Evolutionary conservation across 2,329 filamentous ascomycete genomes (phyloP).

Genomic region (Sarocladium kiliense): DNA sequence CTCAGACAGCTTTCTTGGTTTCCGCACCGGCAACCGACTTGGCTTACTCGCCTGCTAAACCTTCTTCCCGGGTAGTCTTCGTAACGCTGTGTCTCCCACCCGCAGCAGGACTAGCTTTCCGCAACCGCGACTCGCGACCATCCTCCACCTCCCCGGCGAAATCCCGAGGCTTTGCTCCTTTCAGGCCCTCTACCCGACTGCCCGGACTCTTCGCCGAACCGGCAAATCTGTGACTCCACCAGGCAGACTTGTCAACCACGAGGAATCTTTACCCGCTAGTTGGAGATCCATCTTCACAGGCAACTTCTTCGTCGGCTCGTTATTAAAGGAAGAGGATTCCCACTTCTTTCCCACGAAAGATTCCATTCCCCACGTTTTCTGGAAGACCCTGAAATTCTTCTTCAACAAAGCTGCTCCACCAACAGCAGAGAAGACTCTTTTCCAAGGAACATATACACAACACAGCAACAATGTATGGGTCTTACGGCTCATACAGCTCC

Average conservation of each 20-base stretch:
- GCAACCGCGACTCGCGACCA: no score
- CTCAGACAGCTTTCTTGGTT: no score
- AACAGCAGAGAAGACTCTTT: no score
- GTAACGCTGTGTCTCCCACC: no score
- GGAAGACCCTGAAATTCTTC: conserved; percentile 2
- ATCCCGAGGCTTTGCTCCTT: not conserved
- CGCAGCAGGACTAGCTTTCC: no score
- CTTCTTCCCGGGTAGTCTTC: no score
- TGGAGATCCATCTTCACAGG: not conserved
- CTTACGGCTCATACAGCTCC: conserved; percentile 46
- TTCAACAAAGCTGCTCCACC: not conserved
- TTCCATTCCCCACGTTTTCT: conserved; percentile 13
- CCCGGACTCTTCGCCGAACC: not conserved
- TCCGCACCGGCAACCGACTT: no score
- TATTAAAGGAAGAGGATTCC: conserved; percentile 1
- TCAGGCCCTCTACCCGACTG: not conserved
- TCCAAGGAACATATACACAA: no score
- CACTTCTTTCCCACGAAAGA: conserved; percentile 1
- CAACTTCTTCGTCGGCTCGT: not conserved
- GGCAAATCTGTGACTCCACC: not conserved
- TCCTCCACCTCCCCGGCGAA: no score
- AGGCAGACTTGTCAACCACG: not conserved
- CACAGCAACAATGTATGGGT: conserved; percentile 38
- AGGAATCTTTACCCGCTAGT: not conserved
- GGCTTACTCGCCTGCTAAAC: no score